phyloP scores from a whole-genome alignment of 78 protist genomes.

The Bigelowiella natans region DNA sequence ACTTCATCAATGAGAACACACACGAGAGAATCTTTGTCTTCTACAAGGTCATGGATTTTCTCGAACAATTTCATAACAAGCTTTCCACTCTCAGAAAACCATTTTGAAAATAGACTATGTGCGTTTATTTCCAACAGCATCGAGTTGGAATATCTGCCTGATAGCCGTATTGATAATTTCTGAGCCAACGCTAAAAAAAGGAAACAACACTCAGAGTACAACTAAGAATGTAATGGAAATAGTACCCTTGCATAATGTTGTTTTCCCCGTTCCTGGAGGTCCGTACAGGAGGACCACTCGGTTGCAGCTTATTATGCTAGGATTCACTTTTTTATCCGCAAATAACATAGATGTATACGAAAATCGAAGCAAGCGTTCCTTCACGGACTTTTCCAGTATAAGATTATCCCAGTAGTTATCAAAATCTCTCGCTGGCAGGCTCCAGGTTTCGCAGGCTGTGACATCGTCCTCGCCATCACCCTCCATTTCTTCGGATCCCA shows the following conservation, averaged over 20 bases:
- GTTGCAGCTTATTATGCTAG: conserved; percentile 45
- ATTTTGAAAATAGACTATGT: conserved; percentile 79
- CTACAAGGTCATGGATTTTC: conserved; percentile 31
- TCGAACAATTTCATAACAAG: conserved; percentile 71
- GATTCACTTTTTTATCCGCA: conserved; percentile 28
- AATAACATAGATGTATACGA: conserved; percentile 34
- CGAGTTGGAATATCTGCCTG: not conserved
- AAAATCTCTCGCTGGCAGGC: not conserved
- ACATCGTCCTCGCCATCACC: not conserved
- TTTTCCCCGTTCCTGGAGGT: conserved; percentile 94
- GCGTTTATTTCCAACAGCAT: conserved; percentile 62
- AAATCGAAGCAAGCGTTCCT: conserved; percentile 47
- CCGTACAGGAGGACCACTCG: conserved; percentile 81
- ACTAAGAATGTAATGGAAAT: too few species aligned
- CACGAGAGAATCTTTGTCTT: conserved; percentile 44
- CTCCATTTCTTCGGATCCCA: not conserved
- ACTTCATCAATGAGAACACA: conserved; percentile 67
- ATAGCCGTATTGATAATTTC: conserved; percentile 63
- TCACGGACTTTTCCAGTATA: not conserved
- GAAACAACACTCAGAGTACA: too few species aligned
- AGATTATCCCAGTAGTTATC: not conserved
- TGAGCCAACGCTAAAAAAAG: conserved; percentile 73
- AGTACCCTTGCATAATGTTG: conserved; percentile 50
- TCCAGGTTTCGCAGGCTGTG: not conserved
- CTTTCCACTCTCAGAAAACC: conserved; percentile 95